Percentiles rank a stretch among this genome's conserved stretches.
Conservation (phyloP, 2,329 filamentous ascomycete species). For the Fusarium veterinarium region DNA sequence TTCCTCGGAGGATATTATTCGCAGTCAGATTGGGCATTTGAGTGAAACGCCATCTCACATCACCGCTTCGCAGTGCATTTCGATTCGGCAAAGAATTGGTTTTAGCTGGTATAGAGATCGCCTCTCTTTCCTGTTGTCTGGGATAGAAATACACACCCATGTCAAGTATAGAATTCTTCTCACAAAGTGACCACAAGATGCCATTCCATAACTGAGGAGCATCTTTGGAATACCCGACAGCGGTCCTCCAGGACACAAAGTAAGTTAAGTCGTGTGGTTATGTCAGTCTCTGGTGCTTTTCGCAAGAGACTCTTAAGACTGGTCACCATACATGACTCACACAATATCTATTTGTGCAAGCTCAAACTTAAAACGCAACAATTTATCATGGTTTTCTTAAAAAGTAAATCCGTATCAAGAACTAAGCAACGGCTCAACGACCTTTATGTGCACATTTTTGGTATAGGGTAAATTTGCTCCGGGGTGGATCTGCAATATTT, state of each 20-base stretch:
- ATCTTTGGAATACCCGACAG: background rate
- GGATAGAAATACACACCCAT: slow-evolving; percentile 42
- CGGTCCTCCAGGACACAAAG: background rate
- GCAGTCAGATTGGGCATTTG: slow-evolving; percentile 39
- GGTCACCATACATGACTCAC: background rate
- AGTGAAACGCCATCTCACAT: slow-evolving; percentile 17
- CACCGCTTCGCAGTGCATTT: slow-evolving; percentile 22
- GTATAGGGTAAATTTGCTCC: slow-evolving; percentile 5
- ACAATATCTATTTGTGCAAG: background rate
- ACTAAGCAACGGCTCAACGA: background rate
- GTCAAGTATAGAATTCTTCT: background rate
- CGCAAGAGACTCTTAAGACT: background rate
- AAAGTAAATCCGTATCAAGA: background rate
- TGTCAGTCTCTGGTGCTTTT: background rate
- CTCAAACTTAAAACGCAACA: background rate
- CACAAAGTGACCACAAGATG: background rate
- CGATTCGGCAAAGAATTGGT: slow-evolving; percentile 36
- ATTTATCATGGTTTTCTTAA: no score
- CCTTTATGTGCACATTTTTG: background rate
- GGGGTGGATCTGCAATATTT: slow-evolving; percentile 19
- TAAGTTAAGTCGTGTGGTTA: background rate
- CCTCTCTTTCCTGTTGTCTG: slow-evolving; percentile 36
- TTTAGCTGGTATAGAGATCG: slow-evolving; percentile 43
- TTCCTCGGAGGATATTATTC: slow-evolving; percentile 8
- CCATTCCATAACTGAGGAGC: no score